phyloP scores from a whole-genome alignment of 2,329 filamentous ascomycete species.

The Penicillium sp. region DNA sequence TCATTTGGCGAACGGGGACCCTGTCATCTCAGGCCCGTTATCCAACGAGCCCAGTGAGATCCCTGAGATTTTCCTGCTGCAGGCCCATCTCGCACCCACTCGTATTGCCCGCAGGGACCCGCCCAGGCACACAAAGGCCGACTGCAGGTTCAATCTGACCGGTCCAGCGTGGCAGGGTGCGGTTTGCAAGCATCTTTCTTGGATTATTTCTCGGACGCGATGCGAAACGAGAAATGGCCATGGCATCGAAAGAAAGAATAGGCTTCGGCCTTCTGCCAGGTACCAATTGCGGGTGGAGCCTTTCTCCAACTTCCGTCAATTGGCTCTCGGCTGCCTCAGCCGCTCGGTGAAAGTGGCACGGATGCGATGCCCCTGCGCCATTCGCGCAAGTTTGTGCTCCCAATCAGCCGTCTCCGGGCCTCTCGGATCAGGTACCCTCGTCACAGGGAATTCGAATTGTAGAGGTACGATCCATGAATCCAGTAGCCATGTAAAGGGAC shows the following conservation, averaged over 20 bases:
- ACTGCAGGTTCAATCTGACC: background rate
- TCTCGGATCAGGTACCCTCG: conserved; percentile 11
- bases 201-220: background rate
- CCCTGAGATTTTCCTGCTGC: background rate
- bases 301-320: background rate
- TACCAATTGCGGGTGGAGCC: background rate
- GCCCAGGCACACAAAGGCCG: background rate
- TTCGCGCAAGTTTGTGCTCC: conserved; percentile 5
- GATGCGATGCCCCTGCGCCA: conserved; percentile 9
- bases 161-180: background rate
- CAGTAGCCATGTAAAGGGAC: too few species aligned
- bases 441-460: background rate
- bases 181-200: background rate
- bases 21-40: background rate
- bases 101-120: background rate
- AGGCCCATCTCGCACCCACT: background rate
- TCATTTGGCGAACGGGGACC: background rate
- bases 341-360: conserved; percentile 3
- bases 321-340: conserved; percentile 12
- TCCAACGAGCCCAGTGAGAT: background rate
- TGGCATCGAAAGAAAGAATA: background rate
- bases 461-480: background rate
- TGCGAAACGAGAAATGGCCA: background rate
- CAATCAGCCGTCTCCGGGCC: conserved; percentile 14
- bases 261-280: background rate